A percentile compares a stretch with the other conserved stretches of the same genome.
phyloP scores from a whole-genome alignment of 106 monocot species.

The Dendrobium catenatum region DNA sequence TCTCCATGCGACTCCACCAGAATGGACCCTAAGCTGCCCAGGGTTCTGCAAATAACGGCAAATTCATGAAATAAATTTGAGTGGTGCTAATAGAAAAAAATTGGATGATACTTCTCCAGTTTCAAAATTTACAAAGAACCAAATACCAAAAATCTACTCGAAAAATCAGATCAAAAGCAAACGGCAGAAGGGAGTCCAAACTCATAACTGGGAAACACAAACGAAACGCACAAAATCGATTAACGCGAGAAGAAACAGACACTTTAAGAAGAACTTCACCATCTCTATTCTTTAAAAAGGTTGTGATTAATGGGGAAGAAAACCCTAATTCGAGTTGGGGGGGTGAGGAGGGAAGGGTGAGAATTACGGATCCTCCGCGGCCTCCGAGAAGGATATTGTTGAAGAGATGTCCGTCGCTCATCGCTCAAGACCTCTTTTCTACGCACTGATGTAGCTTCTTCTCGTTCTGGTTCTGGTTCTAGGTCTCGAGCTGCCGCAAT shows the following conservation, averaged over 20 bases:
- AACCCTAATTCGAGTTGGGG: not conserved
- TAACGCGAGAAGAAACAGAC: no score
- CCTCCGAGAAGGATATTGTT: constrained; percentile 82
- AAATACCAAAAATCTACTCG: no score
- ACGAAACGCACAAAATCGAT: not conserved
- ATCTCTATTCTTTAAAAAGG: not conserved
- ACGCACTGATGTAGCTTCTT: no score
- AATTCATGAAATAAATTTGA: not conserved
- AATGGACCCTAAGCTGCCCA: constrained; percentile 74
- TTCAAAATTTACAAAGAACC: not conserved
- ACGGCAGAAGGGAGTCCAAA: not conserved
- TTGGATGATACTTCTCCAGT: no score
- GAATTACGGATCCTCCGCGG: constrained; percentile 57
- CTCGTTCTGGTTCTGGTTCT: no score
- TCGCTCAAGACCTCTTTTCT: constrained; percentile 6
- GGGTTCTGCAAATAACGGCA: constrained; percentile 59
- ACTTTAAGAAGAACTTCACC: no score
- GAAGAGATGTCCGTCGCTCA: constrained; percentile 80
- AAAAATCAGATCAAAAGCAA: no score
- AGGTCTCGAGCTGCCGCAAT: no score
- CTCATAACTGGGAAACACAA: not conserved
- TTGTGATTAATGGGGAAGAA: not conserved
- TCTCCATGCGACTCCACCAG: constrained; percentile 89
- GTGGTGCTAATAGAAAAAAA: not conserved
- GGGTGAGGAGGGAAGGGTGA: not conserved